These are phyloP conservation scores for Fonsecaea pugnacius DNA, from an alignment of 2,329 filamentous ascomycete genomes.

Conservation along the genomic window DNA sequence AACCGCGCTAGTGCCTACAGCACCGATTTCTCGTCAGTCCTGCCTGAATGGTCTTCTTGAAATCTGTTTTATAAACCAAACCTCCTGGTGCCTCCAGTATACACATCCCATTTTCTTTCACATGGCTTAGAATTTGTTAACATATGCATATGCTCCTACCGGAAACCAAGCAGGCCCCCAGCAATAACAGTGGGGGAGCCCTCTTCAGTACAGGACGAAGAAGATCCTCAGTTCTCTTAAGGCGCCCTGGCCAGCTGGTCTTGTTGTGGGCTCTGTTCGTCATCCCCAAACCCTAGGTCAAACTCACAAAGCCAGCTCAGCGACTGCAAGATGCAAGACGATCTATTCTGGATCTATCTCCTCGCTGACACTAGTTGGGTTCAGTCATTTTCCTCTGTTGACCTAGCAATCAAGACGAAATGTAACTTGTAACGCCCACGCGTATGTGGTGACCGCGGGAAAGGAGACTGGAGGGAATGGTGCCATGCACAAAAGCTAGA, in stretches of 20 bases:
- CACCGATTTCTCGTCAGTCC: too few relatives aligned
- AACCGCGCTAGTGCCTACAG: too few relatives aligned
- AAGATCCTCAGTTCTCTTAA: not conserved
- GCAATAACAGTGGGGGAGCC: too few relatives aligned
- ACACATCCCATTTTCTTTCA: too few relatives aligned
- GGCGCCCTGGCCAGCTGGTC: not conserved
- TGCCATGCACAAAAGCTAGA: not conserved
- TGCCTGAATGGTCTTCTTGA: too few relatives aligned
- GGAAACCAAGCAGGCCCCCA: too few relatives aligned
- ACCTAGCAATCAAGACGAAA: conserved; percentile 37
- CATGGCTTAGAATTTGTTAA: too few relatives aligned
- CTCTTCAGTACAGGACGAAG: not conserved
- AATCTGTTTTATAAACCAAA: too few relatives aligned
- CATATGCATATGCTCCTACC: too few relatives aligned
- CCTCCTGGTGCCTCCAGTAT: too few relatives aligned
- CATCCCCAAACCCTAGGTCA: conserved; percentile 1
- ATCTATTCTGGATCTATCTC: conserved; percentile 64
- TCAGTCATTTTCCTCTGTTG: conserved; percentile 64
- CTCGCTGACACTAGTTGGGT: conserved; percentile 72
- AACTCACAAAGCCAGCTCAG: conserved; percentile 16
- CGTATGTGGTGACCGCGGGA: not conserved
- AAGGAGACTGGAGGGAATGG: not conserved
- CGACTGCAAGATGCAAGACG: conserved; percentile 37
- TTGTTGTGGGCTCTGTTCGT: not conserved
- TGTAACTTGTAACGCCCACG: not conserved